Conservation (phyloP, 108 stramenopile species). For the Nitzschia putrida region DNA sequence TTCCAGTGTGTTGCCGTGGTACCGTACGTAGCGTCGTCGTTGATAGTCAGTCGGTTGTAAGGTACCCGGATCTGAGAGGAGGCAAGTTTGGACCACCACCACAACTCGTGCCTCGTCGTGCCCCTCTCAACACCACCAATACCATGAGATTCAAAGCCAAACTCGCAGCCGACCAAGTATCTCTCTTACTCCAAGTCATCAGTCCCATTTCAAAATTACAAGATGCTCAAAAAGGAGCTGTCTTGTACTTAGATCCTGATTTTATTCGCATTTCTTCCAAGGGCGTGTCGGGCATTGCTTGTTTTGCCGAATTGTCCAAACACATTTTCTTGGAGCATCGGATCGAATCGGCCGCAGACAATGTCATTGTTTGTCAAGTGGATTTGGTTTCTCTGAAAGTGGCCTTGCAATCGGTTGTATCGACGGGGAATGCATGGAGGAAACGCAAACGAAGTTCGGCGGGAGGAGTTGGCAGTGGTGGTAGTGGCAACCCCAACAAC, state of each 20-base stretch:
- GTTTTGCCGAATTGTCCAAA: slow-evolving; percentile 71
- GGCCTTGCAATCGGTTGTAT: slow-evolving; percentile 72
- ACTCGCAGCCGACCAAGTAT: slow-evolving; percentile 71
- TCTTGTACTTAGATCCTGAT: slow-evolving; percentile 73
- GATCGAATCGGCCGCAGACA: slow-evolving; percentile 77
- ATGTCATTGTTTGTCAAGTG: slow-evolving; percentile 86
- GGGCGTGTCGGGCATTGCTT: slow-evolving; percentile 68
- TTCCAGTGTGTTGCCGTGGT: too few species aligned
- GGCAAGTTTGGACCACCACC: too few species aligned
- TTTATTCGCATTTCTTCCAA: slow-evolving; percentile 59
- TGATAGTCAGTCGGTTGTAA: too few species aligned
- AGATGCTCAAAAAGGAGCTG: slow-evolving; percentile 47
- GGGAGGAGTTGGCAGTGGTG: too few species aligned
- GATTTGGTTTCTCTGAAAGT: slow-evolving; percentile 70
- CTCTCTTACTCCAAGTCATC: slow-evolving; percentile 63
- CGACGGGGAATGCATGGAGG: slow-evolving; percentile 19
- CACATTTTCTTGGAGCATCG: slow-evolving; percentile 79
- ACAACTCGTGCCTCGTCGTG: too few species aligned
- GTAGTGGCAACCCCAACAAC: slow-evolving; percentile 1
- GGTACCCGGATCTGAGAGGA: too few species aligned
- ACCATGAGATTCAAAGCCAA: slow-evolving; percentile 87
- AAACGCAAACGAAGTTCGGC: slow-evolving; percentile 14
- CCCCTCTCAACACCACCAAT: not conserved
- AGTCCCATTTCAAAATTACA: slow-evolving; percentile 58
- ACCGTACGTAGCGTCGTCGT: too few species aligned